phyloP scores from a whole-genome alignment of 2,329 filamentous ascomycete species.

The Curvularia spicifera region DNA sequence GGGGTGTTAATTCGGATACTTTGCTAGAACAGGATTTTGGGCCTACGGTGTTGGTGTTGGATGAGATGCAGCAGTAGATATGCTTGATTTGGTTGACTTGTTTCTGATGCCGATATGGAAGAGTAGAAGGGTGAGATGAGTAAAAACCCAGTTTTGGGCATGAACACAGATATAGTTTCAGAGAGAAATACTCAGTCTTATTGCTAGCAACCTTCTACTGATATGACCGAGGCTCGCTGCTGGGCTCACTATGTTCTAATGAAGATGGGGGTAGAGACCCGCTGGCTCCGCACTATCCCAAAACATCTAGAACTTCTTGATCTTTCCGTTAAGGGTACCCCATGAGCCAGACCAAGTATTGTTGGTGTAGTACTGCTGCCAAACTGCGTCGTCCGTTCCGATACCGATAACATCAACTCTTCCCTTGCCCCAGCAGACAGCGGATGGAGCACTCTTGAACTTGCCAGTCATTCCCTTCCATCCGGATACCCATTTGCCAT shows the following conservation, averaged over 20 bases:
- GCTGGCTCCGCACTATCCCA: background rate
- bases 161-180: too few relatives aligned
- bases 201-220: background rate
- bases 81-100: background rate
- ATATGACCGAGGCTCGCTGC: background rate
- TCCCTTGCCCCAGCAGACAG: background rate
- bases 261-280: background rate
- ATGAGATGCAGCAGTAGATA: background rate
- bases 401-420: background rate
- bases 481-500: background rate
- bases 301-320: background rate
- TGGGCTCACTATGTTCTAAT: background rate
- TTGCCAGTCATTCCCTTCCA: background rate
- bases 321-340: background rate
- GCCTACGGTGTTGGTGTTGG: constrained; percentile 24
- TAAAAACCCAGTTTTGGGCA: too few relatives aligned
- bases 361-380: background rate
- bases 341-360: background rate
- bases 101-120: background rate
- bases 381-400: background rate
- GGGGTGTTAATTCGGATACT: constrained; percentile 21
- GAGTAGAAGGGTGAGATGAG: too few relatives aligned
- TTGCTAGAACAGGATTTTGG: constrained; percentile 28
- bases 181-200: background rate
- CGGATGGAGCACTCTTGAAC: background rate